Base-by-base conservation (phyloP, 225 moss, liverwort and hornwort genomes). In the Bryoerythrophyllum caledonicum region DNA sequence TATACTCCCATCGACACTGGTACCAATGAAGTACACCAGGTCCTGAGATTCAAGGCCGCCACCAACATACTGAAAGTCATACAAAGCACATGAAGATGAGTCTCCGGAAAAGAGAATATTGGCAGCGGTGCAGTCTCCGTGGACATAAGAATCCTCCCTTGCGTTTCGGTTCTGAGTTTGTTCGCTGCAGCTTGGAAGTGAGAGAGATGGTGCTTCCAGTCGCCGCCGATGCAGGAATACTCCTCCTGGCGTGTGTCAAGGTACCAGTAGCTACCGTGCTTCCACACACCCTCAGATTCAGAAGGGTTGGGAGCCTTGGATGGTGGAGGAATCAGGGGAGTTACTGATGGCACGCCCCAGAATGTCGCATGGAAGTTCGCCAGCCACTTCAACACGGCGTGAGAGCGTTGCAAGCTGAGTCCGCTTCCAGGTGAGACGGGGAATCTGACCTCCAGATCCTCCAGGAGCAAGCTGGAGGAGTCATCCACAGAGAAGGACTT, bases 31-130 rank as follows among this genome's bases (percentile, higher is more conserved):
- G 74, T 87, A 87, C 2, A 87, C 87, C 25, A 87, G 60, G 24
- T 87, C 87, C 67, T 87, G 87, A 19, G 78, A 84, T 34, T 79
- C 87, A 0, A 87, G 77, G 15, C 87, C 87, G 43, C 84, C 78
- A 1, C 87, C 87, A 1, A 87, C 87, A 11, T 87, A 87, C 79
- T 84, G 87, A 25, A 87, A 87, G 58, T 87, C 87, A 8, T 84
- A 87, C 20, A 87, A 74, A 6, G 87, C 87, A 58, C 87, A 87
- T 1, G 79, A n/a, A 0, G 53, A 58, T 1, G 83, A 76, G 35
- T 87, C 76, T 7, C 70, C 34, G 6, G 87, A 79, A 53, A 87
- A 82, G 3, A 87, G 74, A 51, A 87, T 82, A 71, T 87, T 87
- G 70, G 87, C 84, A 3, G 84, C 81, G 48, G 84, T 87, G 84